Conservation (phyloP, 306 rosid genomes). For the Hylodesmum podocarpum region DNA sequence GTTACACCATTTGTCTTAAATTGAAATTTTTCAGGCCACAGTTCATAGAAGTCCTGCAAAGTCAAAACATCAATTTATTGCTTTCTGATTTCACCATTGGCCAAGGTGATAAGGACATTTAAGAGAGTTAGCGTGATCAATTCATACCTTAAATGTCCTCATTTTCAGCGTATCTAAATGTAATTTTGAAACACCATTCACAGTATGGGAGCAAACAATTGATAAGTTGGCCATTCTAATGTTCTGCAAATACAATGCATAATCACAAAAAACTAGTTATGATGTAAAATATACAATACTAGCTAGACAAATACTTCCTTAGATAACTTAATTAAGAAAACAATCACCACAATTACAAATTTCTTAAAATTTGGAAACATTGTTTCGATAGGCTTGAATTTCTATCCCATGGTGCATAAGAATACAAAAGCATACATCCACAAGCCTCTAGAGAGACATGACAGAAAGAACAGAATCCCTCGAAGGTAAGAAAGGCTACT, state of each 20-base stretch:
- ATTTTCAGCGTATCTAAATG: slow-evolving; percentile 57
- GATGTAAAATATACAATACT: slow-evolving; percentile 5
- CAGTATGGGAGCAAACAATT: slow-evolving; percentile 60
- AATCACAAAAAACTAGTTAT: slow-evolving; percentile 1
- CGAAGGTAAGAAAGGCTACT: not conserved
- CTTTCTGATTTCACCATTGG: slow-evolving; percentile 18
- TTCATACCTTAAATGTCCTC: slow-evolving; percentile 61
- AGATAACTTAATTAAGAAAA: slow-evolving; percentile 18
- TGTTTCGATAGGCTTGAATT: slow-evolving; percentile 1
- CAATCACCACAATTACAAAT: not conserved
- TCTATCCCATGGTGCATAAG: not conserved
- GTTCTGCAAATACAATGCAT: slow-evolving; percentile 50
- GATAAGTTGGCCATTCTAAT: slow-evolving; percentile 69
- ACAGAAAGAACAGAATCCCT: not conserved
- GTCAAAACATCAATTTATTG: slow-evolving; percentile 11
- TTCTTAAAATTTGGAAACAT: not conserved
- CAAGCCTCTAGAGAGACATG: not conserved
- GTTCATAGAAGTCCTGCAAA: slow-evolving; percentile 72
- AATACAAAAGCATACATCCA: slow-evolving; percentile 15
- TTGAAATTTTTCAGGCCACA: slow-evolving; percentile 79
- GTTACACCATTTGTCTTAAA: slow-evolving; percentile 77
- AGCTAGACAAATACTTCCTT: slow-evolving; percentile 16
- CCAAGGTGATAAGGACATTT: slow-evolving; percentile 14
- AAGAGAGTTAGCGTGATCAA: slow-evolving; percentile 16
- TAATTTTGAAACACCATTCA: slow-evolving; percentile 70